Evolutionary conservation across 2,329 filamentous ascomycete species (phyloP).

Genomic region (Meredithiella fracta): DNA sequence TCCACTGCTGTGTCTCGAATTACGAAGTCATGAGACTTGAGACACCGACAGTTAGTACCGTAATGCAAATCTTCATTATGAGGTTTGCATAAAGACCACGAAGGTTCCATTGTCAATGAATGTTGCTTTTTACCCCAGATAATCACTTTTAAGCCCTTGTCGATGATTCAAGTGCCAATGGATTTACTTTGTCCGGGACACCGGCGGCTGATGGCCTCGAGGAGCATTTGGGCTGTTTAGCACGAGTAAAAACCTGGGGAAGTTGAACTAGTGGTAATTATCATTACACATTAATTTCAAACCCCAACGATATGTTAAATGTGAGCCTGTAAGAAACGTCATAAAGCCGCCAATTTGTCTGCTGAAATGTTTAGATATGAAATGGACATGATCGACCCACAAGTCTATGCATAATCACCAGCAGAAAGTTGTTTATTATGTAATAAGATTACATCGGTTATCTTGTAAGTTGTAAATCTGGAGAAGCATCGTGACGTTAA

Average conservation of each 20-base stretch:
- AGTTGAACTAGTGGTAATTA: background rate
- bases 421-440: background rate
- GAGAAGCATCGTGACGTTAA: background rate
- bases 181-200: background rate
- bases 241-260: background rate
- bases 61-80: no score
- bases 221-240: background rate
- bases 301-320: background rate
- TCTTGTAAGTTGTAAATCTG: no score
- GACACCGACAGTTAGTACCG: no score
- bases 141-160: no score
- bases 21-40: no score
- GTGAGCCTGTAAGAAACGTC: background rate
- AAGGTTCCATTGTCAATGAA: no score
- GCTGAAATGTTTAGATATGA: no score
- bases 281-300: background rate
- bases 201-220: background rate
- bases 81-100: no score
- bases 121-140: no score
- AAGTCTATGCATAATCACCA: background rate
- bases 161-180: background rate
- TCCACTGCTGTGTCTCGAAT: no score
- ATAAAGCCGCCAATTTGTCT: no score
- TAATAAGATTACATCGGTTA: background rate
- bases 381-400: no score